Base-by-base conservation (phyloP, 768 basidiomycete species). In the Lactifluus rugatus region DNA sequence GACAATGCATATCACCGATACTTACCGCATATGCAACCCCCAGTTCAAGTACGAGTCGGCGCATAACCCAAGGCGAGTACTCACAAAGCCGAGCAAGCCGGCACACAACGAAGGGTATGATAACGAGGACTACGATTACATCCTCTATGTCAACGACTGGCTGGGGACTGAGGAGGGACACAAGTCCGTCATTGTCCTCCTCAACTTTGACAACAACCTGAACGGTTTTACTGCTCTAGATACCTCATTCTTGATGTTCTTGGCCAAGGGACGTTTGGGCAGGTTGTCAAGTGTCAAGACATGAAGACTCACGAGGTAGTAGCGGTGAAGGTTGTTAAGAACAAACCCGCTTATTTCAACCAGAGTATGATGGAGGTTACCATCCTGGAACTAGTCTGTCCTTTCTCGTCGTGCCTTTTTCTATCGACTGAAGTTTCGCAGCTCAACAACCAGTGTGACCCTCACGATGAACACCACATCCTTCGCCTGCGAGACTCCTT, bases 341-440 rank as follows among this genome's bases (percentile, higher is more conserved):
- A 99, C 73, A 99, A 98, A 73, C 96, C 95, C 5, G 96, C 96
- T 0, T 99, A 99, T 75, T 93, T 96, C 72, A 97, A 98, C 69
- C 96, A 99, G 74, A 92, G 89, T 71, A 97, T 96, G 89, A 99
- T 99, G 96, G 96, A 99, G 72, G 95, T 98, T 26, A 96, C 93
- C 1, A 98, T 99, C 61, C 77, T 99, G 46, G 93, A 98, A 70
- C 75, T 98, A 73, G 94, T 94, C 55, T 61, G 89, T 79, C 7
- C 44, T 54, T n/a, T n/a, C 54, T 60, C 56, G 52, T 5, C 60
- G 58, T 8, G 39, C 31, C n/a, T 42, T 26, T 25, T 32, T 23
- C 21, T 34, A 36, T 62, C 36, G 23, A 47, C 55, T 17, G 44
- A 50, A 7, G 8, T 21, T 50, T 50, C 58, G 5, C 66, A 97